Evolutionary conservation across 2,329 filamentous ascomycete genomes (phyloP), one percentile per base, ranked within the genome.

Genomic region (Fusarium coffeatum): DNA sequence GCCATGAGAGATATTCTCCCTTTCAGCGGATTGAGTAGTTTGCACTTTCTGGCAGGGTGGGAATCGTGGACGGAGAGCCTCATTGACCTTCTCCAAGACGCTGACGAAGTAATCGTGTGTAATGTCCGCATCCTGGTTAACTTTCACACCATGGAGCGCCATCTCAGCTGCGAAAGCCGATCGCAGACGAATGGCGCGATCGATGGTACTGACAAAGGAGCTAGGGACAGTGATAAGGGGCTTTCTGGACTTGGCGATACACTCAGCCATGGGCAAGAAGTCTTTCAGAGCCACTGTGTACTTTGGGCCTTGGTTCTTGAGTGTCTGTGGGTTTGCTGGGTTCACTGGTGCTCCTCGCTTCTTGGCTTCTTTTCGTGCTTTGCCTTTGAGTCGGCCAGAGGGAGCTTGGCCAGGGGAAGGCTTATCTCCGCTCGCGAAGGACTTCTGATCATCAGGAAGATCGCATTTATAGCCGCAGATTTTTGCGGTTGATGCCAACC

Each of bases 201-300:
- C 6, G 6, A 63, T 23, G 1, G 55, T 63, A 8, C 23, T 25
- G 13, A 43, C 16, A 11, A 63, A 41, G 10, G 42, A 42, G 15
- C 18, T 11, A 3, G 59, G 48, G 1, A 54, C 30, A 2, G 28
- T 12, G 13, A 63, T 40, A 7, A 16, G 27, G 5, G 59, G 55
- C 22, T 48, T 54, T 6, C 16, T 34, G 22, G 30, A 49, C 5
- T 37, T 15, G 6, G 12, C 28, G 15, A 63, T 60, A 10, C 22
- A 37, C 12, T 60, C 28, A 6, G 59, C 59, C 55, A 63, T 60
- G 16, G 60, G 55, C 4, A 55, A 12, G 23, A 48, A 49, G 16
- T 63, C 48, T 7, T 48, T 27, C 12, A 63, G 18, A 1, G 23
- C 47, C 7, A 60, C 32, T 3, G n/a, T 60, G 22, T 60, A 60